Evolutionary conservation across 2,329 filamentous ascomycete genomes (phyloP), one percentile per base, ranked within the genome.

Genomic region (Penicillium glabrum): DNA sequence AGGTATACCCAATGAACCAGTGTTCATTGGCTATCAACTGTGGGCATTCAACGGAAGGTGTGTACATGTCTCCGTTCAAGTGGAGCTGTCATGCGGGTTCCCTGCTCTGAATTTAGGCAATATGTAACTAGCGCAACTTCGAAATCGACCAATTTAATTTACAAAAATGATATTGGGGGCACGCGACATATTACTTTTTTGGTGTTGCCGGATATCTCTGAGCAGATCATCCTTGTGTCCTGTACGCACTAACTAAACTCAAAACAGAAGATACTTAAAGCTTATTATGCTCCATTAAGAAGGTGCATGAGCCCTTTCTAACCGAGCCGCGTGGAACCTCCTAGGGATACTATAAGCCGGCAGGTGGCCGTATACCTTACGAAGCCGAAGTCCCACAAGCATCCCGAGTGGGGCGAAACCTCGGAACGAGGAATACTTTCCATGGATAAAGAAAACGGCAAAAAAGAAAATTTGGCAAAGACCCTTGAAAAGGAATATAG

Each of bases 151-250:
- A 39, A 5, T 19, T n/a, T 8, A 37, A 19, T 19, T 39, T 4
- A 19, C 16, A 39, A 19, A 6, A 16, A 8, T 37, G 14, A 37
- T 16, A 31, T 14, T 31, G 31, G 31, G 14, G 50, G 56, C 59
- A 59, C 56, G 53, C 59, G 59, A 61, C 59, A 53, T 19, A 4
- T 39, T 51, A n/a, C 49, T 24, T 21, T 11, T 27, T 35, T 51
- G 5, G 48, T 39, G 11, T 48, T 35, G 19, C 46, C 9, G 37
- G 39, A 11, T 5, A 41, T n/a, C 16, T 16, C 33, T 37, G 16
- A n/a, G 16, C 19, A 5, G 9, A 23, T 2, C 9, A 26, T 41
- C 19, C 10, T 41, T 41, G 10, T 23, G 8, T 10, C 16, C 10
- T 41, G 21, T 41, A 14, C 39, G 19, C 39, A n/a, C 16, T 19